A percentile compares a stretch with the other conserved stretches of the same genome.
phyloP scores from a whole-genome alignment of 1,284 basidiomycete species.

The Cutaneotrichosporon cavernicola region DNA sequence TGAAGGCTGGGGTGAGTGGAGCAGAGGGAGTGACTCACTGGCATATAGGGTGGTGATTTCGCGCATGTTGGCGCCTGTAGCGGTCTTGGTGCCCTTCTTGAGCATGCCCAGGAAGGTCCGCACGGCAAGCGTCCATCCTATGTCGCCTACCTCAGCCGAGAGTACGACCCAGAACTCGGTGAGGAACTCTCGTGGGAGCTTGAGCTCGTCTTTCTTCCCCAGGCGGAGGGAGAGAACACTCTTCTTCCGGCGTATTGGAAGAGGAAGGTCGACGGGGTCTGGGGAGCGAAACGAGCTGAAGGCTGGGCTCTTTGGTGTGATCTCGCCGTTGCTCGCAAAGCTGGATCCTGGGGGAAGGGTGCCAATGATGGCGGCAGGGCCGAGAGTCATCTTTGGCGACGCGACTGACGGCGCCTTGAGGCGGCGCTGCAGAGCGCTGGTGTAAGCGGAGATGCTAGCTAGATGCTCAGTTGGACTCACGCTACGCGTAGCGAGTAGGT shows the following conservation, averaged over 20 bases:
- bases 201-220: constrained; percentile 35
- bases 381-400: not conserved
- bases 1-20: constrained; percentile 31
- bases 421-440: constrained; percentile 24
- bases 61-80: constrained; percentile 43
- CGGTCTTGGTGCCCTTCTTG: constrained; percentile 48
- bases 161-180: constrained; percentile 47
- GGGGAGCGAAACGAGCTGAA: constrained; percentile 17
- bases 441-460: too few species aligned
- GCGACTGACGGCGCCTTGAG: constrained; percentile 8
- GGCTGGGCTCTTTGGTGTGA: not conserved
- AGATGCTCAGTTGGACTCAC: constrained; percentile 30
- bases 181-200: constrained; percentile 50
- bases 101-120: constrained; percentile 38
- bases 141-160: constrained; percentile 44
- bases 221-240: constrained; percentile 29
- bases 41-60: constrained; percentile 46
- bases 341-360: constrained; percentile 12
- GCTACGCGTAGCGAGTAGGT: constrained; percentile 48
- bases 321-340: not conserved
- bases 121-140: constrained; percentile 38
- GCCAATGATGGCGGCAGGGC: constrained; percentile 18
- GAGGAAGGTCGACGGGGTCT: constrained; percentile 16
- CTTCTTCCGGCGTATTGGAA: constrained; percentile 25
- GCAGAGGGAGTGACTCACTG: constrained; percentile 27